Percentiles rank a stretch among this genome's conserved stretches.
Evolutionary conservation across 306 rosid species (phyloP).

Genomic region (Fagus crenata): DNA sequence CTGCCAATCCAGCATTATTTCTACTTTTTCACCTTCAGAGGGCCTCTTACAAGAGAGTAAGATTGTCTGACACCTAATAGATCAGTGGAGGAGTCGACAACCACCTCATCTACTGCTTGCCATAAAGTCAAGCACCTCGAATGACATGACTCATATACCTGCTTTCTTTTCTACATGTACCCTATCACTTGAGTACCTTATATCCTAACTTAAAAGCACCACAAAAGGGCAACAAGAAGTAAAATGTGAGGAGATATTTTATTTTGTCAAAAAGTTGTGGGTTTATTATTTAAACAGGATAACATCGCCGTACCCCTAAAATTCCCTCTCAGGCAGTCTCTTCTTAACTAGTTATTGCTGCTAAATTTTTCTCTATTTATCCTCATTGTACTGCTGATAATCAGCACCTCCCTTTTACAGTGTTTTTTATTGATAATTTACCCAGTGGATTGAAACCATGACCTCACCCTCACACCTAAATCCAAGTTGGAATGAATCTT

Average conservation of each 20-base stretch:
- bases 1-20: no score
- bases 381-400: no score
- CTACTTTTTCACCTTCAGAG: no score
- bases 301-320: no score
- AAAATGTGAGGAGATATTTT: background rate
- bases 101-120: background rate
- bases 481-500: no score
- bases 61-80: background rate
- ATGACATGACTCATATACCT: background rate
- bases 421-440: no score
- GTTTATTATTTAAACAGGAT: background rate
- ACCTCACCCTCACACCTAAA: no score
- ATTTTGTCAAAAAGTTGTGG: background rate
- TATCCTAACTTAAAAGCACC: background rate
- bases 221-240: background rate
- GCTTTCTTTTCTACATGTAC: background rate
- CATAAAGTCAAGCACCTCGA: background rate
- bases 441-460: no score
- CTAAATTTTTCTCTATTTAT: no score
- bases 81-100: background rate
- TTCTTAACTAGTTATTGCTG: no score
- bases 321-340: no score
- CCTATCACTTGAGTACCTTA: background rate
- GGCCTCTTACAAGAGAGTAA: slow-evolving; percentile 1
- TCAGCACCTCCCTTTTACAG: no score